Conservation (phyloP, 1,284 basidiomycete genomes). For the Sparassis latifolia region DNA sequence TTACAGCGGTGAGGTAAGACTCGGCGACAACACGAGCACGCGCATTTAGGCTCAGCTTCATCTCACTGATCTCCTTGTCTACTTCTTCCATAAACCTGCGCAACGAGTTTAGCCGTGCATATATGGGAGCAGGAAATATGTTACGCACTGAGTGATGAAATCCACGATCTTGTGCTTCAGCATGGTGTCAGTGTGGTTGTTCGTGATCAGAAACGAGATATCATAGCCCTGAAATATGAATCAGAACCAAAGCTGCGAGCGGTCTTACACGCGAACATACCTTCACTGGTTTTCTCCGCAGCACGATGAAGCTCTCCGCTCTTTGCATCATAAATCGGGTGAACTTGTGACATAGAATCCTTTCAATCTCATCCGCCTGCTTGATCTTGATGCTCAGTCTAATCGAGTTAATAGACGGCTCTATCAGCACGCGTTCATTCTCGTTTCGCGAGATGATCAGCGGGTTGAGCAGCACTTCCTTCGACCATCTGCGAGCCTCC, state of each 20-base stretch:
- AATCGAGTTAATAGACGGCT: constrained; percentile 95
- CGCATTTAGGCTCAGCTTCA: constrained; percentile 90
- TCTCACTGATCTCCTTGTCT: constrained; percentile 86
- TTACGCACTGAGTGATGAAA: constrained; percentile 87
- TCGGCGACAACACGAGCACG: constrained; percentile 97
- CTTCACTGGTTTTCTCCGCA: constrained; percentile 88
- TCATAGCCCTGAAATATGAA: constrained; percentile 75
- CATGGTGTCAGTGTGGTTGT: constrained; percentile 95
- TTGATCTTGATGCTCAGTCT: constrained; percentile 97
- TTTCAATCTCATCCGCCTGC: constrained; percentile 98
- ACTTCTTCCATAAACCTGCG: constrained; percentile 96
- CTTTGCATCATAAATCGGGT: constrained; percentile 99
- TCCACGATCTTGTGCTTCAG: constrained; percentile 99
- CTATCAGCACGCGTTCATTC: constrained; percentile 94
- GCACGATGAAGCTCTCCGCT: constrained; percentile 94
- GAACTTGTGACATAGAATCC: constrained; percentile 96
- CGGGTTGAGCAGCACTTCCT: constrained; percentile 91
- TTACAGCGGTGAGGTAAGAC: constrained; percentile 68
- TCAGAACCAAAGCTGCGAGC: neutral
- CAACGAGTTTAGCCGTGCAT: neutral
- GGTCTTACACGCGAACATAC: constrained; percentile 37
- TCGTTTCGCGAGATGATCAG: constrained; percentile 94
- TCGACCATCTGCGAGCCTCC: constrained; percentile 58
- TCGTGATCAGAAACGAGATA: constrained; percentile 98
- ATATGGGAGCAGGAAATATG: constrained; percentile 4